Evolutionary conservation across 73 alveolate species (phyloP), one percentile per base, ranked within the genome.

Genomic region (Uronychia binucleata): DNA sequence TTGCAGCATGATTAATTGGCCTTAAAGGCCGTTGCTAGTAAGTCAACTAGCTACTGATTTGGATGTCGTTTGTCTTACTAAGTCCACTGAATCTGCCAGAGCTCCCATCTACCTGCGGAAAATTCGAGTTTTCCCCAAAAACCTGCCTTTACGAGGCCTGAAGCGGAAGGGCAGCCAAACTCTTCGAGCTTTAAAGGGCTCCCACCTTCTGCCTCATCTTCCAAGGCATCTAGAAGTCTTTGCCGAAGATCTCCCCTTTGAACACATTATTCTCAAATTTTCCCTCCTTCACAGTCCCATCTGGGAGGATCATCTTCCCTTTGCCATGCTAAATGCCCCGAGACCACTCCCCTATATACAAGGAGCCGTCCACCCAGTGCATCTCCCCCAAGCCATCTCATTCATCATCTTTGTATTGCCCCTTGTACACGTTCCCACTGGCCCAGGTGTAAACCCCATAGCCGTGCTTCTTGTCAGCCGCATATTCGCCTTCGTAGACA

Each of bases 401-500:
- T 67, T 67, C 78, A 67, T 67, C 78, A 5, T 67, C 29, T 19
- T 28, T 67, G 78, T 67, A 67, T 1, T 67, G 5, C 31, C 78
- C 78, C 29, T 19, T 67, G 30, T 67, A 67, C 8, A 67, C 78
- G 26, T 67, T 28, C 32, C 78, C 78, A 67, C 78, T 67, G 29
- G 33, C 32, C 78, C 78, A 67, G 29, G 78, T 59, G 13, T 33
- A 59, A 13, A 31, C 30, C 13, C 88, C 88, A 8, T 67, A 19
- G 5, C 78, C 78, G 1, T 67, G 78, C 78, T 67, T 67, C 32
- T 26, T 28, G 57, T 82, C 94, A 75, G 81, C 57, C 31, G 34
- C 35, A 34, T 88, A 88, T 29, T 82, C 90, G 30, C 94, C 94
- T 59, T 88, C 90, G 57, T 88, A 88, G 19, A 46, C 67, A 46